phyloP scores from a whole-genome alignment of 306 rosid species.

The Cicer cuneatum region DNA sequence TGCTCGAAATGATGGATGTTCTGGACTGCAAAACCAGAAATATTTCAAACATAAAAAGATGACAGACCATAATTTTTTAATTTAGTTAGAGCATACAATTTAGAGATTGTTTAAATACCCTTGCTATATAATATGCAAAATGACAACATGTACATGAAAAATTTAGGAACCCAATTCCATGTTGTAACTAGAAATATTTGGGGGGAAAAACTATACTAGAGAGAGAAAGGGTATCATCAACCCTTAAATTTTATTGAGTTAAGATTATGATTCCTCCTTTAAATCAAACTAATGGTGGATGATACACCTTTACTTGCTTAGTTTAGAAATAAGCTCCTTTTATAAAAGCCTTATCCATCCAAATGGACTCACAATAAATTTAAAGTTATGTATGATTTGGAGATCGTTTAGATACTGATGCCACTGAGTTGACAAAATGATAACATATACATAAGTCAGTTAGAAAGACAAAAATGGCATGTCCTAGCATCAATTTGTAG shows the following conservation, averaged over 20 bases:
- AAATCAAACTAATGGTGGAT: slow-evolving; percentile 5
- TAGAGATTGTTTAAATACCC: slow-evolving; percentile 15
- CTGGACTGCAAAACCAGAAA: slow-evolving; percentile 82
- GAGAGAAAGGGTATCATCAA: slow-evolving; percentile 1
- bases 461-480: slow-evolving; percentile 9
- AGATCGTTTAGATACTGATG: slow-evolving; percentile 34
- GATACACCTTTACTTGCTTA: slow-evolving; percentile 1
- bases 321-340: slow-evolving; percentile 1
- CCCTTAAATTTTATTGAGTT: not conserved
- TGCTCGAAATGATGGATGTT: slow-evolving; percentile 89
- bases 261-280: not conserved
- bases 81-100: slow-evolving; percentile 27
- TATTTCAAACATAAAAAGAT: slow-evolving; percentile 38
- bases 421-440: slow-evolving; percentile 28
- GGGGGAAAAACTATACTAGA: not conserved
- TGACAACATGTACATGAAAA: slow-evolving; percentile 29
- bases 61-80: slow-evolving; percentile 21
- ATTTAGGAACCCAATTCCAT: slow-evolving; percentile 6
- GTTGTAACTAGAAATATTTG: slow-evolving; percentile 13
- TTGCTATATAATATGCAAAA: slow-evolving; percentile 34
- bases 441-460: slow-evolving; percentile 27
- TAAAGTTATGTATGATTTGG: slow-evolving; percentile 27
- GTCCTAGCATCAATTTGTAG: slow-evolving; percentile 17
- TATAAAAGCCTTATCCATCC: not conserved
- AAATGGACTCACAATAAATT: slow-evolving; percentile 31